Evolutionary conservation across 495 filamentous ascomycete species (phyloP).

Genomic region (Entonaema liquescens): DNA sequence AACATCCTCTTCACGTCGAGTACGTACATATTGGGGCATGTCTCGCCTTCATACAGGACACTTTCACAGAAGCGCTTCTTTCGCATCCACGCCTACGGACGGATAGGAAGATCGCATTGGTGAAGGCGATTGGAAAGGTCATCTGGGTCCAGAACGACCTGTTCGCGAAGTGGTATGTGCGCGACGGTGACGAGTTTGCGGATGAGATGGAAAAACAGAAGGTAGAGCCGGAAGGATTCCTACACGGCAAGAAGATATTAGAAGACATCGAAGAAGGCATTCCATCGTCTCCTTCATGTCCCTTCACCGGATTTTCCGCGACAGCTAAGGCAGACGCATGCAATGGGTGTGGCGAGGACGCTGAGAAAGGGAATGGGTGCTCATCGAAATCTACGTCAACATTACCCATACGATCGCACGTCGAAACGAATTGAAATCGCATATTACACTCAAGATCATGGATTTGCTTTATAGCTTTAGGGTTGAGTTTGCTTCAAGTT

Average conservation of each 20-base stretch:
- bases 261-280: conserved; percentile 43
- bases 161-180: conserved; percentile 77
- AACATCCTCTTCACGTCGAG: conserved; percentile 74
- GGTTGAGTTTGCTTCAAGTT: background rate
- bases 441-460: background rate
- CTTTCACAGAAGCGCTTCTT: conserved; percentile 76
- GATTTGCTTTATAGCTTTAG: background rate
- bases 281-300: conserved; percentile 28
- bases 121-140: conserved; percentile 68
- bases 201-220: conserved; percentile 65
- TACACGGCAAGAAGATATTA: conserved; percentile 56
- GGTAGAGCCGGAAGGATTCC: conserved; percentile 69
- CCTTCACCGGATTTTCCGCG: conserved; percentile 37
- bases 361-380: conserved; percentile 26
- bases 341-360: conserved; percentile 28
- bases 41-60: conserved; percentile 75
- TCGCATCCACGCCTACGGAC: conserved; percentile 71
- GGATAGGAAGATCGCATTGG: conserved; percentile 70
- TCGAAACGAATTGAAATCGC: conserved; percentile 22
- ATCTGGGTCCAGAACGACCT: conserved; percentile 83
- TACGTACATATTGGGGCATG: conserved; percentile 77
- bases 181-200: conserved; percentile 74
- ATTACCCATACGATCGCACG: conserved; percentile 28
- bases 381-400: conserved; percentile 2
- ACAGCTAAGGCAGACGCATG: conserved; percentile 28